Evolutionary conservation across 1,284 basidiomycete species (phyloP).

Genomic region (Megacollybia platyphylla): DNA sequence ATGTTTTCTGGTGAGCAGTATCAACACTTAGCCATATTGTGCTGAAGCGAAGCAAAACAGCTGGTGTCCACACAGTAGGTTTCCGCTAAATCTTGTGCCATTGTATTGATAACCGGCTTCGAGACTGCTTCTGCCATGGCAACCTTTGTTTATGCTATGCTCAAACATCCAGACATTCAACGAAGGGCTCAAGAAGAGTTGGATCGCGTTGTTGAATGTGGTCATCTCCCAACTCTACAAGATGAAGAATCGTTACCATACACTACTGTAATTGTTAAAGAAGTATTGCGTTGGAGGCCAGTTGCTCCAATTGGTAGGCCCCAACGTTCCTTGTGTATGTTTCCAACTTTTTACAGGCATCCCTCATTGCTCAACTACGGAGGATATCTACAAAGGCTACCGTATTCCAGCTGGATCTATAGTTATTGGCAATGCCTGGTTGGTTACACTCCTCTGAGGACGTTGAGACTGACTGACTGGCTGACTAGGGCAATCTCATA

Average conservation of each 20-base stretch:
- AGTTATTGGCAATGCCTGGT: background rate
- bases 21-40: too few species aligned
- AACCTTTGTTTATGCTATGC: slow-evolving; percentile 4
- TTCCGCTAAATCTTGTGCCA: background rate
- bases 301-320: background rate
- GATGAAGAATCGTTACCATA: slow-evolving; percentile 5
- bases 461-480: background rate
- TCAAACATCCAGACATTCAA: slow-evolving; percentile 6
- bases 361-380: background rate
- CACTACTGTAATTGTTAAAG: slow-evolving; percentile 4
- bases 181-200: slow-evolving; percentile 9
- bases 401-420: background rate
- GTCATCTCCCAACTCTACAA: slow-evolving; percentile 9
- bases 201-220: slow-evolving; percentile 6
- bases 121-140: background rate
- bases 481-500: background rate
- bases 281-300: slow-evolving; percentile 5
- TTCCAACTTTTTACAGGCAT: background rate
- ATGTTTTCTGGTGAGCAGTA: too few species aligned
- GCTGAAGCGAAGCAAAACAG: slow-evolving; percentile 2
- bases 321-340: too few species aligned
- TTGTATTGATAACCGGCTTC: background rate
- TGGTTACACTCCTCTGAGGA: background rate
- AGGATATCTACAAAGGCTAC: background rate
- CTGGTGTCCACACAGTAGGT: slow-evolving; percentile 4